Evolutionary conservation across 805 yeast genomes (phyloP).

Genomic region (Starmerella sirachaensis): DNA sequence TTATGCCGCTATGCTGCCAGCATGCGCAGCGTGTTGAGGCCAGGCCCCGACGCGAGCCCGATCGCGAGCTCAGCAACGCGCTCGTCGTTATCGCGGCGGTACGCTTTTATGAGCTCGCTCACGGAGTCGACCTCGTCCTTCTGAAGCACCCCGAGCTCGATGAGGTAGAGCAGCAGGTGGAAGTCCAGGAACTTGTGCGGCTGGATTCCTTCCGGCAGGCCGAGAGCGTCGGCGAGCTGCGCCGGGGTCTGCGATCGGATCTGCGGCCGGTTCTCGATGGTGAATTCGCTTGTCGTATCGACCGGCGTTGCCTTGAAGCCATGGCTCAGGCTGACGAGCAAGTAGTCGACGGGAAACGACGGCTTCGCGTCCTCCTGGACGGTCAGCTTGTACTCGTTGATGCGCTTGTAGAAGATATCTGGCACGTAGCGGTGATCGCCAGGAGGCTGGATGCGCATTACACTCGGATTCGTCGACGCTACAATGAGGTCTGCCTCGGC

Average conservation of each 20-base stretch:
- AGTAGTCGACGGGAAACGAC: conserved; percentile 82
- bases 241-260: conserved; percentile 62
- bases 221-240: conserved; percentile 42
- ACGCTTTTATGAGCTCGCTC: conserved; percentile 24
- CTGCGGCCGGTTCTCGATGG: conserved; percentile 68
- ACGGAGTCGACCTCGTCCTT: conserved; percentile 42
- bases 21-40: conserved; percentile 19
- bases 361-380: conserved; percentile 87
- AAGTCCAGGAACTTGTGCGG: conserved; percentile 43
- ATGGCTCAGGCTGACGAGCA: conserved; percentile 77
- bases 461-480: conserved; percentile 83
- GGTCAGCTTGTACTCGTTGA: conserved; percentile 77
- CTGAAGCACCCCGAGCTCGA: conserved; percentile 45
- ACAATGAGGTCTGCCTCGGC: conserved; percentile 74
- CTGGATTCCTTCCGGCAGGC: conserved; percentile 22
- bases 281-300: conserved; percentile 33
- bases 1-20: conserved; percentile 12
- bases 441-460: conserved; percentile 69
- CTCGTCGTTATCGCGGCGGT: conserved; percentile 22
- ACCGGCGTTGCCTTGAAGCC: conserved; percentile 64
- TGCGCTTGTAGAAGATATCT: conserved; percentile 72
- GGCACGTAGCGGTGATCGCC: conserved; percentile 75
- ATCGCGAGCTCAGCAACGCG: conserved; percentile 17
- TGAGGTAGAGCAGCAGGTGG: conserved; percentile 56
- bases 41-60: conserved; percentile 18